Evolutionary conservation across 1,139 yeast genomes (phyloP), one percentile per base, ranked within the genome.

Genomic region (Suhomyces terraborum): DNA sequence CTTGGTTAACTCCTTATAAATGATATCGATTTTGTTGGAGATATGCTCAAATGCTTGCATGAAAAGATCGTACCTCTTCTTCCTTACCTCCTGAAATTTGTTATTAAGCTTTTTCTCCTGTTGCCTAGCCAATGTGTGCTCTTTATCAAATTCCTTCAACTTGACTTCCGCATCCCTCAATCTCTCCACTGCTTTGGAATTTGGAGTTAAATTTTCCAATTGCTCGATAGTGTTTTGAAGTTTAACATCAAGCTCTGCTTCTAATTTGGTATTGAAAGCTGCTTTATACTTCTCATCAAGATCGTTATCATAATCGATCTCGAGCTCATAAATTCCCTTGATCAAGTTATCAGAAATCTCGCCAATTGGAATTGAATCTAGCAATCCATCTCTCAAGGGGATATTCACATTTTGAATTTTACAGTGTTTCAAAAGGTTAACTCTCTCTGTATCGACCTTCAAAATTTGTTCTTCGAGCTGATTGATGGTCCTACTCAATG

Each of bases 1-100:
- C 50, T 77, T 81, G 0, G 98, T 93, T 45, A 91, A 70, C 51
- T 91, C 97, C 56, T 91, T 87, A 64, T 91, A 91, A n/a, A 88
- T 82, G 1, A 71, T 66, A 58, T 88, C 96, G 52, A 91, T 86
- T 46, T 77, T 73, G 1, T 72, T 75, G 2, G 91, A 77, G 32
- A 91, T 85, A 55, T 86, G 94, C 24, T 79, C 77, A 54, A 84
- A 91, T 0, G 96, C 95, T 38, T 72, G 70, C 64, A 77, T 81
- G 59, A 89, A 91, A 29, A 66, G 54, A 7, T 79, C 77, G 45
- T 74, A 74, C 47, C 98, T 76, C 46, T 73, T 68, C 8, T 68
- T 69, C 53, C 80, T 85, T 12, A 88, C 69, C 6, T 70, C 75
- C 35, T 81, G 76, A 61, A 86, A 91, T 47, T 73, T 72, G 18